Conservation (phyloP, 805 yeast species). For the Yamadazyma sp. region DNA sequence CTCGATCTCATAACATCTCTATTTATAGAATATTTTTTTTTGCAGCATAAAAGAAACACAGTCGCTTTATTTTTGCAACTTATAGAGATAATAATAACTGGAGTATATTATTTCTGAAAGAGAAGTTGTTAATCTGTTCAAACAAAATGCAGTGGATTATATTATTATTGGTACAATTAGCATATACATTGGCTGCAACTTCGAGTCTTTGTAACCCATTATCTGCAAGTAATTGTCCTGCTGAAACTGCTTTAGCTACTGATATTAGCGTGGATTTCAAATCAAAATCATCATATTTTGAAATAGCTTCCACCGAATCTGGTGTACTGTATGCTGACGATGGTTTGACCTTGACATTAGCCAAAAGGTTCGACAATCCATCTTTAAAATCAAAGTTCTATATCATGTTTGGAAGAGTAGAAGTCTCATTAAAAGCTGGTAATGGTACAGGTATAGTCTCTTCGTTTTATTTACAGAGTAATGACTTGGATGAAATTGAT, state of each 20-base stretch:
- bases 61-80: too few relatives aligned
- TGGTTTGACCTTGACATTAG: constrained; percentile 60
- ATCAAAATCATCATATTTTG: constrained; percentile 42
- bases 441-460: constrained; percentile 77
- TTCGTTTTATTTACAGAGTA: constrained; percentile 71
- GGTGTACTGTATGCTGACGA: constrained; percentile 37
- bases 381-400: constrained; percentile 70
- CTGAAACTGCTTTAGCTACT: constrained; percentile 61
- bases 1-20: too few relatives aligned
- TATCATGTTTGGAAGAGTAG: constrained; percentile 83
- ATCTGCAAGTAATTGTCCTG: constrained; percentile 18
- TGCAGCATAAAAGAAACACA: too few relatives aligned
- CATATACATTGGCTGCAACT: constrained; percentile 10
- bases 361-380: constrained; percentile 69
- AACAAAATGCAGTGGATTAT: background rate
- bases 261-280: constrained; percentile 52
- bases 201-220: constrained; percentile 24
- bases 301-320: constrained; percentile 36
- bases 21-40: constrained; percentile 7
- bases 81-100: too few relatives aligned
- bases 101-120: too few relatives aligned
- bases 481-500: constrained; percentile 85
- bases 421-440: constrained; percentile 66
- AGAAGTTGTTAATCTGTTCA: too few relatives aligned
- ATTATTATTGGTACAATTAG: background rate